Conservation (phyloP, 2,329 filamentous ascomycete species). For the Chaetomium sp. region DNA sequence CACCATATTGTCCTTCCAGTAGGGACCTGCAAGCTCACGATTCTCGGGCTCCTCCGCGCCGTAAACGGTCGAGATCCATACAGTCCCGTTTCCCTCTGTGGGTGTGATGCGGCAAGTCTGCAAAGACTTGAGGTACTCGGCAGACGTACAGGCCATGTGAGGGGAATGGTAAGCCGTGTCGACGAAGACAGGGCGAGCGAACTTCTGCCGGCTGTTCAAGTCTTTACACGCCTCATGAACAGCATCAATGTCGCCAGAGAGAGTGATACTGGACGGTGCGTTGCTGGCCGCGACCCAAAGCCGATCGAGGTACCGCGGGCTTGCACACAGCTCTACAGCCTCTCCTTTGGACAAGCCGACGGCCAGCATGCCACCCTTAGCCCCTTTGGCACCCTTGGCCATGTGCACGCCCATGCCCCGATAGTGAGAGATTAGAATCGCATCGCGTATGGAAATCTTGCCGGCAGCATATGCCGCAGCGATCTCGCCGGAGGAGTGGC, state of each 20-base stretch:
- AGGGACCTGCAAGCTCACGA: constrained; percentile 35
- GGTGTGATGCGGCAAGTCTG: constrained; percentile 37
- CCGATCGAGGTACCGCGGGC: constrained; percentile 33
- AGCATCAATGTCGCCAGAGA: constrained; percentile 42
- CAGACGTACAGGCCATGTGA: constrained; percentile 47
- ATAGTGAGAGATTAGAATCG: constrained; percentile 46
- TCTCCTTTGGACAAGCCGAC: constrained; percentile 38
- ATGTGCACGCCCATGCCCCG: constrained; percentile 43
- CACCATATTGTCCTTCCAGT: constrained; percentile 52
- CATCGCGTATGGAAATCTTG: constrained; percentile 41
- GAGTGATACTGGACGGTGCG: constrained; percentile 39
- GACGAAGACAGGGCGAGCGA: constrained; percentile 44
- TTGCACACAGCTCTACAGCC: constrained; percentile 35
- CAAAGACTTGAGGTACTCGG: constrained; percentile 41
- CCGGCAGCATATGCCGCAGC: constrained; percentile 48
- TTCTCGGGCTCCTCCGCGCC: constrained; percentile 24
- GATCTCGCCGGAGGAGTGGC: constrained; percentile 50
- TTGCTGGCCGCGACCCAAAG: constrained; percentile 41
- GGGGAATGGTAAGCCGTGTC: constrained; percentile 54
- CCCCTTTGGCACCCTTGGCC: constrained; percentile 30
- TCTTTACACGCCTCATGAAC: constrained; percentile 34
- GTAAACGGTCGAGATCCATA: constrained; percentile 48
- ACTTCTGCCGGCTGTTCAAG: constrained; percentile 36
- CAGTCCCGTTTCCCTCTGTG: constrained; percentile 33
- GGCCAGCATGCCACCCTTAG: constrained; percentile 43